phyloP scores from a whole-genome alignment of 1,284 basidiomycete genomes.

The Tylopilus sp. region DNA sequence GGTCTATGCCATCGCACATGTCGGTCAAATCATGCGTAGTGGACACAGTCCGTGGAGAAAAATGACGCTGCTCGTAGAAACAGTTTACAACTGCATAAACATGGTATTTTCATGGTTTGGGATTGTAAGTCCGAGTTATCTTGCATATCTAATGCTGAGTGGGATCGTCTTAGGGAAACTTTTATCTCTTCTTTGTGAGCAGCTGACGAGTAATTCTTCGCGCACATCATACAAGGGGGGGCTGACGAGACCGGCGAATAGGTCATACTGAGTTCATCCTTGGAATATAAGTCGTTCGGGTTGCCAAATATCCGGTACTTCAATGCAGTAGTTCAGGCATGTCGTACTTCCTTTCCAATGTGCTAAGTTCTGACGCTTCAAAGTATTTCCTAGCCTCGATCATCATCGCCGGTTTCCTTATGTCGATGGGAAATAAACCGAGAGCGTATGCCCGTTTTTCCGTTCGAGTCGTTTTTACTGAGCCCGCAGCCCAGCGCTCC shows the following conservation, averaged over 20 bases:
- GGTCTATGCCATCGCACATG: conserved; percentile 79
- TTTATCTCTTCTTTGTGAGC: conserved; percentile 92
- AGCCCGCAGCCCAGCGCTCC: conserved; percentile 49
- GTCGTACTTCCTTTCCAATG: background rate
- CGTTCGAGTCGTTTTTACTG: background rate
- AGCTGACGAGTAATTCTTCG: background rate
- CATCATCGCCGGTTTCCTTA: conserved; percentile 85
- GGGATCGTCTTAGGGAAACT: conserved; percentile 67
- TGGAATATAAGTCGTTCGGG: conserved; percentile 75
- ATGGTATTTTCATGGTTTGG: conserved; percentile 92
- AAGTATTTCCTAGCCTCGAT: conserved; percentile 86
- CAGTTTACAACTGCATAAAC: conserved; percentile 86
- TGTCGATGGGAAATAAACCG: conserved; percentile 97
- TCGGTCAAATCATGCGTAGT: conserved; percentile 79
- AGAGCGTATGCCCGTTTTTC: conserved; percentile 55
- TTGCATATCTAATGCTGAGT: conserved; percentile 1
- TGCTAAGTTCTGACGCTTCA: conserved; percentile 8
- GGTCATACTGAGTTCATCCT: conserved; percentile 84
- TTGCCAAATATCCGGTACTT: conserved; percentile 70
- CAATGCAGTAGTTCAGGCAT: conserved; percentile 76
- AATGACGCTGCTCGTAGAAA: conserved; percentile 71
- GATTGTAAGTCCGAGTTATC: conserved; percentile 53
- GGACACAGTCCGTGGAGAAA: conserved; percentile 84
- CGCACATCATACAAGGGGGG: background rate
- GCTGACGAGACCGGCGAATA: conserved; percentile 31